Evolutionary conservation across 2,329 filamentous ascomycete species (phyloP), one percentile per base, ranked within the genome.

Genomic region (Beauveria asiatica): DNA sequence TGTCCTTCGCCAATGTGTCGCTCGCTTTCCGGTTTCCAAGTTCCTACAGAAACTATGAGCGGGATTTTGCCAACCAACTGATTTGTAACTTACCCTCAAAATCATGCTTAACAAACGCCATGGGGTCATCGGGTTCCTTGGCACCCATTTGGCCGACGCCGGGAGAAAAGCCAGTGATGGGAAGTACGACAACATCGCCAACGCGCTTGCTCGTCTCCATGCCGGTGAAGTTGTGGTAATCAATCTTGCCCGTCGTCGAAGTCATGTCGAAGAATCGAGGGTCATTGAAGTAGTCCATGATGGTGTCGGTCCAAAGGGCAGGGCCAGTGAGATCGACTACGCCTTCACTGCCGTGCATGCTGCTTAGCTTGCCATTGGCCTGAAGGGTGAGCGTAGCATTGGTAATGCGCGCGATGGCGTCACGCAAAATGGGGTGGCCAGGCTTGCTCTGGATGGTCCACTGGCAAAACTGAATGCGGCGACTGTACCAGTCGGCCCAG

Each of bases 401-500:
- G 0, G 93, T 96, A 69, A 99, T 92, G 65, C 86, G 88, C 16
- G 88, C 81, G 37, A 99, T 91, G 62, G 96, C 84, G 63, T 97
- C 90, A 63, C 92, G 85, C 61, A 99, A 81, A 13, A 96, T 85
- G 0, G 94, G 94, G 72, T 99, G 94, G 11, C 94, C 94, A 0
- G 93, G 89, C 74, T 99, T 99, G 61, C 89, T 80, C 74, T 97
- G 93, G 64, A 99, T 97, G 1, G 94, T 99, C 94, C 94, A 99
- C 73, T 99, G 94, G 76, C 94, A 99, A 75, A 99, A 97, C 72
- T 97, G 94, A 63, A 99, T 92, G 64, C 93, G 85, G 62, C 94
- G 88, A 64, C 91, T 94, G 78, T 97, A 99, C 94, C 93, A 97
- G 1, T 96, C 80, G 41, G 85, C 82, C 94, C 94, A 99, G 72